Conservation (phyloP, 179 eudicot species). For the Silene noctiflora region DNA sequence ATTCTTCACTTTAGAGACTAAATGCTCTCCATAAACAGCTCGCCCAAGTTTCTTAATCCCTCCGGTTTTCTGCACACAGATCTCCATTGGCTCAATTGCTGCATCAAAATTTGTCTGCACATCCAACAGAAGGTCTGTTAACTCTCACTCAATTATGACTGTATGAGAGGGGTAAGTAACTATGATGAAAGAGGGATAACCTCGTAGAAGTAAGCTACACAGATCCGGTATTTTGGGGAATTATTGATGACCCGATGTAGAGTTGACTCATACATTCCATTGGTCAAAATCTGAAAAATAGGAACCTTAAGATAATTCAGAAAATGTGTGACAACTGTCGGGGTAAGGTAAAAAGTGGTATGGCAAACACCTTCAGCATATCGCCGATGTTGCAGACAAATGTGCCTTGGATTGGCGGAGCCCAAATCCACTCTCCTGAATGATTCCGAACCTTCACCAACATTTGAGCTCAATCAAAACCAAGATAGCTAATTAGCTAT, state of each 20-base stretch:
- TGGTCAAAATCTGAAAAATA: conserved; percentile 60
- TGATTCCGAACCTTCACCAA: conserved; percentile 71
- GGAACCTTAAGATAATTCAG: neutral
- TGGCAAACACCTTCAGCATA: conserved; percentile 71
- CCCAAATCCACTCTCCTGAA: conserved; percentile 96
- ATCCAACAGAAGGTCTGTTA: conserved; percentile 2
- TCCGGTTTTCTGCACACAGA: conserved; percentile 56
- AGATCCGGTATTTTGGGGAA: conserved; percentile 63
- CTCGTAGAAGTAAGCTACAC: conserved; percentile 91
- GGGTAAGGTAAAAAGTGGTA: neutral
- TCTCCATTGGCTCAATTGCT: conserved; percentile 70
- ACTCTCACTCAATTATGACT: neutral
- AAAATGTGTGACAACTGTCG: neutral
- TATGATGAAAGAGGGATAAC: conserved; percentile 31
- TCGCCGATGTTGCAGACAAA: conserved; percentile 95
- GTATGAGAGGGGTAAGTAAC: neutral
- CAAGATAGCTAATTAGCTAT: neutral
- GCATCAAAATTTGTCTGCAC: conserved; percentile 86
- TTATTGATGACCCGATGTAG: conserved; percentile 75
- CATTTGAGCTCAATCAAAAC: conserved; percentile 2
- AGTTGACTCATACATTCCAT: conserved; percentile 90
- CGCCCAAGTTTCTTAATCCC: conserved; percentile 56
- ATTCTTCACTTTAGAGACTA: conserved; percentile 65
- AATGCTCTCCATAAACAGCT: conserved; percentile 88
- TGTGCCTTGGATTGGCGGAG: conserved; percentile 84